phyloP scores from a whole-genome alignment of 2,329 filamentous ascomycete species.

The Penicillium brasilianum region DNA sequence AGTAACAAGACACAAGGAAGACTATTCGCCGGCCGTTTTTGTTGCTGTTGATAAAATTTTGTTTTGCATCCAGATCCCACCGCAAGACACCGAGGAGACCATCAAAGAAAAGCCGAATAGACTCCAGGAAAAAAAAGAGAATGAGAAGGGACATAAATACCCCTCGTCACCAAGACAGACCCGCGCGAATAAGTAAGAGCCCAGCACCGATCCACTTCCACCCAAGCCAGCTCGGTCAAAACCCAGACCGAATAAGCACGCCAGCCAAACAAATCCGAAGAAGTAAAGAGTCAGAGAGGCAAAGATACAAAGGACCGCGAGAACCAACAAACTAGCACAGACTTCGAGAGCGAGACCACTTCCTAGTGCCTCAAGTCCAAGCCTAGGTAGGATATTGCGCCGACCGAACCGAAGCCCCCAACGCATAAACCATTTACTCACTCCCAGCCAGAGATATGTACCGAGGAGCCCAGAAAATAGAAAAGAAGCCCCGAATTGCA shows the following conservation, averaged over 20 bases:
- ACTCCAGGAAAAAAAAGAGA: background rate
- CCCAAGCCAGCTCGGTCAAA: slow-evolving; percentile 32
- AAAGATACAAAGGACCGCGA: background rate
- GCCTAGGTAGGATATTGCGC: slow-evolving; percentile 2
- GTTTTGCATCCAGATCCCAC: background rate
- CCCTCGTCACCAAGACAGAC: background rate
- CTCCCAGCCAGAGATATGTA: slow-evolving; percentile 32
- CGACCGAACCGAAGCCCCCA: background rate
- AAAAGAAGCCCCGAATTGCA: slow-evolving; percentile 9
- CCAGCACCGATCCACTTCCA: slow-evolving; percentile 32
- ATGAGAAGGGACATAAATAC: background rate
- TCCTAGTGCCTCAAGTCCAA: background rate
- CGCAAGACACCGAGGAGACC: slow-evolving; percentile 1
- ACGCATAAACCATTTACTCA: background rate
- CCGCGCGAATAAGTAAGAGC: background rate
- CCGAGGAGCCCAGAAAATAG: slow-evolving; percentile 31
- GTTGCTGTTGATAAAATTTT: slow-evolving; percentile 2
- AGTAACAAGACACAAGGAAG: background rate
- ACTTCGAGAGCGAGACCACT: background rate
- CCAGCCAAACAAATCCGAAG: slow-evolving; percentile 12
- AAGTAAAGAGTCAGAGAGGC: background rate
- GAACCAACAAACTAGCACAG: background rate
- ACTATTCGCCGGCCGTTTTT: slow-evolving; percentile 5
- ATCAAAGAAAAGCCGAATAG: background rate
- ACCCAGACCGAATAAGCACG: slow-evolving; percentile 16